phyloP scores from a whole-genome alignment of 2,329 filamentous ascomycete genomes.

The Arthrobotrys sphaeroides region DNA sequence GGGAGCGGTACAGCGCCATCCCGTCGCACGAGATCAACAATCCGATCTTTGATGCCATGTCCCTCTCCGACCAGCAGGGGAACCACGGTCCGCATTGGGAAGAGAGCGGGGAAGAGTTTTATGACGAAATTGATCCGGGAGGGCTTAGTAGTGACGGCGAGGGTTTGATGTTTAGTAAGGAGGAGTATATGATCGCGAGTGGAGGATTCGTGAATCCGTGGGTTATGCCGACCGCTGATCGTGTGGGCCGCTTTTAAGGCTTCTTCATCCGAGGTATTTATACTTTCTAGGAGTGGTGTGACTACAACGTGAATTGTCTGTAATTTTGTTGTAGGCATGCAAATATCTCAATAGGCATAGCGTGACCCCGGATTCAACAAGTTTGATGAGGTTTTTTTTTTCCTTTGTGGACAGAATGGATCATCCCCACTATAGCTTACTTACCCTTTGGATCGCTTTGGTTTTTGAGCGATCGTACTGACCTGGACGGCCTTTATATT shows the following conservation, averaged over 20 bases:
- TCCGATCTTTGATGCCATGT: constrained; percentile 34
- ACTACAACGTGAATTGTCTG: constrained; percentile 5
- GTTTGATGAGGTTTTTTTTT: neutral
- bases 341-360: neutral
- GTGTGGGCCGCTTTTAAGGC: constrained; percentile 30
- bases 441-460: neutral
- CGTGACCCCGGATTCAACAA: neutral
- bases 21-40: constrained; percentile 51
- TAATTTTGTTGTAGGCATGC: neutral
- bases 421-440: neutral
- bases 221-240: constrained; percentile 46
- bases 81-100: constrained; percentile 33
- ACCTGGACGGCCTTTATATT: neutral
- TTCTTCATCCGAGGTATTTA: neutral
- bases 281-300: constrained; percentile 16
- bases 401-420: constrained; percentile 4
- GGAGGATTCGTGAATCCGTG: constrained; percentile 51
- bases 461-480: neutral
- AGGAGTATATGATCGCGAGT: constrained; percentile 48
- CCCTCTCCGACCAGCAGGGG: constrained; percentile 21
- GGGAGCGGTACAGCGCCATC: constrained; percentile 47
- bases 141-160: constrained; percentile 17
- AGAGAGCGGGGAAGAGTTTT: constrained; percentile 20
- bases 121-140: constrained; percentile 45
- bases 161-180: constrained; percentile 34